A percentile compares a stretch with the other conserved stretches of the same genome.
These are phyloP conservation scores for Aureobasidium sp. DNA, from an alignment of 2,329 filamentous ascomycete genomes.

Conservation along the genomic window DNA sequence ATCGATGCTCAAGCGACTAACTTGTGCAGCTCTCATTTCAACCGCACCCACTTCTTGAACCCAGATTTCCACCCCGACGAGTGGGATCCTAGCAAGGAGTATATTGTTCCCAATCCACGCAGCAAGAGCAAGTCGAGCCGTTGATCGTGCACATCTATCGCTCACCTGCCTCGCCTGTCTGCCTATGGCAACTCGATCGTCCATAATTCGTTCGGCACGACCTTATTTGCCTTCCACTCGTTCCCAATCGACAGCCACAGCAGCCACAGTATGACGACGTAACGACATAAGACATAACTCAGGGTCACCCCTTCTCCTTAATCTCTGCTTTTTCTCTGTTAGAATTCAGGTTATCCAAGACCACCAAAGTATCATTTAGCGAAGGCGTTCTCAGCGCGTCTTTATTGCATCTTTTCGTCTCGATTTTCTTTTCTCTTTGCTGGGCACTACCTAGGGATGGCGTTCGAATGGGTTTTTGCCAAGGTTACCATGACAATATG, in stretches of 20 bases:
- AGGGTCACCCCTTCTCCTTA: conserved; percentile 10
- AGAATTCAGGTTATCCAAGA: not conserved
- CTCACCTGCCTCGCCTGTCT: too few species aligned
- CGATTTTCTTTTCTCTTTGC: not conserved
- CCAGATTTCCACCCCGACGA: conserved; percentile 48
- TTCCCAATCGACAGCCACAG: conserved; percentile 7
- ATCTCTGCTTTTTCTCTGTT: not conserved
- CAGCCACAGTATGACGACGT: conserved; percentile 8
- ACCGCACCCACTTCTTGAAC: conserved; percentile 46
- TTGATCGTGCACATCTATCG: conserved; percentile 20
- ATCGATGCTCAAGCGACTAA: not conserved
- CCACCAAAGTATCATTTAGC: conserved; percentile 11
- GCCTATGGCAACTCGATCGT: not conserved
- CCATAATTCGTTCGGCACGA: not conserved
- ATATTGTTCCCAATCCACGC: conserved; percentile 29
- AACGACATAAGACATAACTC: conserved; percentile 13
- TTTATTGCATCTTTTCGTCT: not conserved
- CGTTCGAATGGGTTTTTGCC: not conserved
- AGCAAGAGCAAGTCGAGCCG: conserved; percentile 27
- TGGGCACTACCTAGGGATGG: not conserved
- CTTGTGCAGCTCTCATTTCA: conserved; percentile 41
- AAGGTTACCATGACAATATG: conserved; percentile 5
- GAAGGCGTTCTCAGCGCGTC: conserved; percentile 11
- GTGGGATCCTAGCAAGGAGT: conserved; percentile 44
- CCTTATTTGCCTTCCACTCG: not conserved